These are phyloP conservation scores for Paramecium tetraurelia DNA, from an alignment of 73 alveolate genomes.

Conservation along the genomic window DNA sequence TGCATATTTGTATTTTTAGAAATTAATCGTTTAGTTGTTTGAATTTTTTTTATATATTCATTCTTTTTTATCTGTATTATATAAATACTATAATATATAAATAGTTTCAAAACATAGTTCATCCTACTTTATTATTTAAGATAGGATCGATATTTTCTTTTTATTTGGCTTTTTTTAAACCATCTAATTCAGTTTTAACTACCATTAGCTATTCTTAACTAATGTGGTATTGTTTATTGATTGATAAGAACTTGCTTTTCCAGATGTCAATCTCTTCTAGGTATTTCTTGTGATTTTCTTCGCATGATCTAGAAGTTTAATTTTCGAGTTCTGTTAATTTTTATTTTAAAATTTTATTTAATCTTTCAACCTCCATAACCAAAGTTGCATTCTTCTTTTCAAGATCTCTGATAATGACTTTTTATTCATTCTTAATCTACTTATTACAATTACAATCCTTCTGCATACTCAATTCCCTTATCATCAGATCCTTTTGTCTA, in stretches of 20 bases:
- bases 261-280: conserved; percentile 19
- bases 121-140: not conserved
- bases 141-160: not conserved
- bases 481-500: not conserved
- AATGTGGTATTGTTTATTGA: conserved; percentile 17
- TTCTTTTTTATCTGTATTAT: not conserved
- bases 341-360: not conserved
- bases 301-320: not conserved
- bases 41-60: not conserved
- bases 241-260: not conserved
- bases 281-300: not conserved
- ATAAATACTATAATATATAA: not conserved
- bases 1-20: too few species aligned
- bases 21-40: not conserved
- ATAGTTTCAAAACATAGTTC: not conserved
- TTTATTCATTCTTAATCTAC: not conserved
- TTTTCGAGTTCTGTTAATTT: conserved; percentile 26
- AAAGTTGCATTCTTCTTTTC: conserved; percentile 32
- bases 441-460: not conserved
- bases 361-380: conserved; percentile 53
- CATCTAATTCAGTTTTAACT: conserved; percentile 39
- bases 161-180: not conserved
- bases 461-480: conserved; percentile 6
- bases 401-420: not conserved
- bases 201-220: conserved; percentile 50